phyloP scores from a whole-genome alignment of 352 stramenopile species.

The Globisporangium carolinianum region DNA sequence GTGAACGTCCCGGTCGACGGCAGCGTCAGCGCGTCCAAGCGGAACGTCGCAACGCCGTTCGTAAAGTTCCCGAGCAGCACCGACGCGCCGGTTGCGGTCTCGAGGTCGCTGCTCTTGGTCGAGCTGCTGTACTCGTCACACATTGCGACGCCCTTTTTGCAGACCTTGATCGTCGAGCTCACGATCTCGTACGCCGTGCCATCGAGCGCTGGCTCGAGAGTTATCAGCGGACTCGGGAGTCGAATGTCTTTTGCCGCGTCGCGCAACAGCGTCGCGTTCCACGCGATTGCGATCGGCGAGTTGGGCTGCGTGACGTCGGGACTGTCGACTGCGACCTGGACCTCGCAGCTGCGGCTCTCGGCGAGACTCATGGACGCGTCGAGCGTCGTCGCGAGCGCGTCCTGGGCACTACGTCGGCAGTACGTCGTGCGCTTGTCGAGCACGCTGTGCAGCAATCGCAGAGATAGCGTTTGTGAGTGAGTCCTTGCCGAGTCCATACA shows the following conservation, averaged over 20 bases:
- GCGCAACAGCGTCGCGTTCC: conserved; percentile 26
- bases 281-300: conserved; percentile 18
- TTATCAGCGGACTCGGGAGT: conserved; percentile 34
- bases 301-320: conserved; percentile 23
- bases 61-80: conserved; percentile 28
- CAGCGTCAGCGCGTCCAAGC: conserved; percentile 22
- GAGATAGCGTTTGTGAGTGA: neutral
- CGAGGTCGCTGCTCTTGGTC: neutral
- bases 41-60: conserved; percentile 23
- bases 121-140: conserved; percentile 41
- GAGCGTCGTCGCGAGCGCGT: conserved; percentile 23
- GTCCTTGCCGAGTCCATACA: no score
- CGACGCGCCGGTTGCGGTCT: neutral
- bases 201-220: conserved; percentile 15
- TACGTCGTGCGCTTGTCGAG: conserved; percentile 34
- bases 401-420: conserved; percentile 36
- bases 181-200: conserved; percentile 42
- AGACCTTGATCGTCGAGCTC: conserved; percentile 37
- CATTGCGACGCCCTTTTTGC: conserved; percentile 14
- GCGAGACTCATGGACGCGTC: conserved; percentile 16
- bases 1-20: conserved; percentile 24
- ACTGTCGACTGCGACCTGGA: conserved; percentile 24
- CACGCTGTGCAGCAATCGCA: conserved; percentile 9
- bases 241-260: conserved; percentile 31
- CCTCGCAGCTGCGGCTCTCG: conserved; percentile 37